Base-by-base conservation (phyloP, 208 protist genomes). In the Acanthamoeba triangularis region DNA sequence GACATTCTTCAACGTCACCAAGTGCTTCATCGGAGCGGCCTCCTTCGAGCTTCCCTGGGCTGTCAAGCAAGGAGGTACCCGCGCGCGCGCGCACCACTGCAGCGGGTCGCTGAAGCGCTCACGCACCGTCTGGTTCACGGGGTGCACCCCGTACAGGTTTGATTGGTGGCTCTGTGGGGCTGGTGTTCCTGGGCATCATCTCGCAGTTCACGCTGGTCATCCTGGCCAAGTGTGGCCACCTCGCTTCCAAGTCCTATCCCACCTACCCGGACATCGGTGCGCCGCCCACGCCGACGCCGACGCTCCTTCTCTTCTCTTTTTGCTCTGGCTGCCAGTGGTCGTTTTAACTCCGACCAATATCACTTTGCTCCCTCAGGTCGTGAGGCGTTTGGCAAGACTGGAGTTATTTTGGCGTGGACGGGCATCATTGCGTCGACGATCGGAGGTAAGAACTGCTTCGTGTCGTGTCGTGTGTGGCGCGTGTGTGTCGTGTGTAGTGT, bases 1-100 rank as follows among this genome's bases (percentile, higher is more conserved):
- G 76, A 85, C 76, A 7, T 85, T 90, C 35, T 90, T 90, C 82
- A 90, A 90, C 56, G 14, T 90, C 23, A 90, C 82, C 30, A 90
- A 90, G 82, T 90, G 82, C 82, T 90, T 90, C 56, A 67, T 90
- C 56, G 82, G 82, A 8, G 82, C 82, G 23, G 82, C 82, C 82
- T 90, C 82, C 8, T 90, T 90, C 23, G 82, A 90, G 52, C 82
- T 90, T 10, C 82, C 82, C 18, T 90, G 82, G 82, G 82, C 82
- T 23, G 47, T 90, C 82, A 90, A 90, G 41, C 54, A 90, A 37
- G 82, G 54, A 61, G 82, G 80, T 88, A 35, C n/a, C 23, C 35
- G 8, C 67, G 16, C 72, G 47, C 7, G 2, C 35, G 0, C 41
- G 1, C 16, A 65, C 59, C 20, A n/a, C 61, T 0, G 6, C n/a